These are phyloP conservation scores for Torulaspora globosa DNA, from an alignment of 1,139 yeast genomes.

Conservation along the genomic window DNA sequence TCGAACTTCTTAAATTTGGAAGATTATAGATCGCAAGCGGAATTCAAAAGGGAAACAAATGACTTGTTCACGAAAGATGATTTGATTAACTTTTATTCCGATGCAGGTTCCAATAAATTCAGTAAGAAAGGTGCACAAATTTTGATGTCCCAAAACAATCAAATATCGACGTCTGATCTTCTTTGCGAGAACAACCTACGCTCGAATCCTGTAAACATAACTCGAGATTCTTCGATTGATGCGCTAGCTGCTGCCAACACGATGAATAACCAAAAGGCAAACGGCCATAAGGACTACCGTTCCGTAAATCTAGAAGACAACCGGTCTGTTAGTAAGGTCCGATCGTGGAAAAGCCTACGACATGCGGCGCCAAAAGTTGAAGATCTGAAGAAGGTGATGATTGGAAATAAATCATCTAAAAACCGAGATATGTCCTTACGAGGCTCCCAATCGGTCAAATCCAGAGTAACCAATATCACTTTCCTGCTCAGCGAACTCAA, in stretches of 20 bases:
- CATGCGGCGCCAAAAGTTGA: constrained; percentile 30
- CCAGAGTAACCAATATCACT: constrained; percentile 37
- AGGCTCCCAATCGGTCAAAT: constrained; percentile 37
- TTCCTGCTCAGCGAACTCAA: constrained; percentile 35
- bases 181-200: constrained; percentile 17
- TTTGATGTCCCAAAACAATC: constrained; percentile 21
- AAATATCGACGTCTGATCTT: constrained; percentile 26
- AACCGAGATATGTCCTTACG: constrained; percentile 16
- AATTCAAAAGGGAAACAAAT: constrained; percentile 18
- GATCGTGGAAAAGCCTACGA: constrained; percentile 28
- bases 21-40: constrained; percentile 29
- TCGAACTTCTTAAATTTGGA: constrained; percentile 29
- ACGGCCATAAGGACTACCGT: constrained; percentile 1
- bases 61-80: constrained; percentile 30
- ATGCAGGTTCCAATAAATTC: constrained; percentile 29
- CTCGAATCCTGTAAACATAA: constrained; percentile 6
- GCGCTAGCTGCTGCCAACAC: constrained; percentile 10
- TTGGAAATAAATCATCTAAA: constrained; percentile 11
- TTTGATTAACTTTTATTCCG: constrained; percentile 33
- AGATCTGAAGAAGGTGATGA: constrained; percentile 30
- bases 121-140: constrained; percentile 32
- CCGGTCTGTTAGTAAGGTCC: constrained; percentile 21
- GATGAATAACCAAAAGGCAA: constrained; percentile 1
- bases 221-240: constrained; percentile 11
- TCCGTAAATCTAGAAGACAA: constrained; percentile 8